Base-by-base conservation (phyloP, 1,284 basidiomycete genomes). In the Trichosporon coremiiforme region DNA sequence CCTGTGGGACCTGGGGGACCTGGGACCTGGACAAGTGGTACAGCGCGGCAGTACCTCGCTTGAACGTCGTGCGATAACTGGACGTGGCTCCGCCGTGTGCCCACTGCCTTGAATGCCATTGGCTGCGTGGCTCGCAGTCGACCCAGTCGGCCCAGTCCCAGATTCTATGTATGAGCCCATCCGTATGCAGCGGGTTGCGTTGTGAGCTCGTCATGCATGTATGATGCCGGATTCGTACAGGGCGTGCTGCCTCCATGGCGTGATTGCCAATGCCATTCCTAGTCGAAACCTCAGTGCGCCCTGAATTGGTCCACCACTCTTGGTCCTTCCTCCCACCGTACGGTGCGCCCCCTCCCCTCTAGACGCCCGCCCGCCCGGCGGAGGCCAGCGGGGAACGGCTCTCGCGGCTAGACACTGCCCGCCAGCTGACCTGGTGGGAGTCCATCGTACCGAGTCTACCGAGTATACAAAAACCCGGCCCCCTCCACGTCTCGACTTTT, bases 401-500 rank as follows among this genome's bases (percentile, higher is more conserved):
- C 36, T 38, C 36, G 36, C 36, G 36, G 36, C 36, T 38, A 38
- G 36, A 38, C 17, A 15, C 41, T 45, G 41, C 41, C 41, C 41
- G 41, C 36, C 12, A 25, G 25, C 25, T 25, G 25, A 25, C 25
- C 25, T 36, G 35, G 35, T 7, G 6, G 41, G 17, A 13, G 6
- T 17, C 33, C 33, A 35, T 35, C 45, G 45, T 31, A 31, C 55
- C 25, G 55, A 60, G 9, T 60, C 25, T 60, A 33, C 57, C 57
- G 31, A 35, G 57, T 62, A 31, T 62, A 33, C 57, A 62, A 62
- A 64, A 64, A 41, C 12, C 38, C 38, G 36, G 65, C 17, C n/a
- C 38, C 64, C 29, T 66, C 57, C 53, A 64, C 41, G 66, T 62
- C 31, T 31, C 41, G 13, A 45, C 65, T 47, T 68, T 57, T 68